These are phyloP conservation scores for Phytophthora citrophthora DNA, from an alignment of 352 stramenopile species.

Conservation along the genomic window DNA sequence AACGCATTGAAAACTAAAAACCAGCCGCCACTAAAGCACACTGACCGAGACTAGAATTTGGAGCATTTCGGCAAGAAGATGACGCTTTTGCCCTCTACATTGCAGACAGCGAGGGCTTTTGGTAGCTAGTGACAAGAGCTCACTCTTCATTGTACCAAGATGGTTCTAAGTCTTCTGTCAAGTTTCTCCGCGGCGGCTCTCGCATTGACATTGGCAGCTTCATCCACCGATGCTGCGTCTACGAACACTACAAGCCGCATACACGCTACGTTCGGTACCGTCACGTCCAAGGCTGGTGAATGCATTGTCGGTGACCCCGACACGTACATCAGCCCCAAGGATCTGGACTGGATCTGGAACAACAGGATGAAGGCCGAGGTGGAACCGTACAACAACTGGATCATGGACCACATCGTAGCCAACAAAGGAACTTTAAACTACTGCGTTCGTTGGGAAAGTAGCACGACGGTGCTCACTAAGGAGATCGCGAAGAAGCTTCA, in stretches of 20 bases:
- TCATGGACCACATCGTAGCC: too few species aligned
- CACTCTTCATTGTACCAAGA: too few species aligned
- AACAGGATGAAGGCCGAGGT: constrained; percentile 16
- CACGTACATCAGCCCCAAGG: constrained; percentile 23
- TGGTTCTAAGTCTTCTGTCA: too few species aligned
- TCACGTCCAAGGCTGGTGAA: constrained; percentile 23
- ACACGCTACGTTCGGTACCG: constrained; percentile 30
- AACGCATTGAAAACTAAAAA: too few species aligned
- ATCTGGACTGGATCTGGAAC: constrained; percentile 27
- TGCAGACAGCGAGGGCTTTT: too few species aligned
- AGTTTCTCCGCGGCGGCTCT: too few species aligned
- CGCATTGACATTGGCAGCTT: not conserved
- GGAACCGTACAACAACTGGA: constrained; percentile 14
- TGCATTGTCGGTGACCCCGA: constrained; percentile 23
- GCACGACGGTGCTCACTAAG: constrained; percentile 37
- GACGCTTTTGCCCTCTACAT: too few species aligned
- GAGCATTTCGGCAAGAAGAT: too few species aligned
- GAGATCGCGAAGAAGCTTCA: constrained; percentile 45
- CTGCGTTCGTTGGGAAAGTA: constrained; percentile 51
- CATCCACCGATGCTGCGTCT: constrained; percentile 4
- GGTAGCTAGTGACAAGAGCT: too few species aligned
- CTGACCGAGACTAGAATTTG: too few species aligned
- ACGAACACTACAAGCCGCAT: not conserved
- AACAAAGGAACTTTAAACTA: too few species aligned
- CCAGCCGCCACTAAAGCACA: too few species aligned